Conservation (phyloP, 352 stramenopile genomes). For the Phytopythium montanum region DNA sequence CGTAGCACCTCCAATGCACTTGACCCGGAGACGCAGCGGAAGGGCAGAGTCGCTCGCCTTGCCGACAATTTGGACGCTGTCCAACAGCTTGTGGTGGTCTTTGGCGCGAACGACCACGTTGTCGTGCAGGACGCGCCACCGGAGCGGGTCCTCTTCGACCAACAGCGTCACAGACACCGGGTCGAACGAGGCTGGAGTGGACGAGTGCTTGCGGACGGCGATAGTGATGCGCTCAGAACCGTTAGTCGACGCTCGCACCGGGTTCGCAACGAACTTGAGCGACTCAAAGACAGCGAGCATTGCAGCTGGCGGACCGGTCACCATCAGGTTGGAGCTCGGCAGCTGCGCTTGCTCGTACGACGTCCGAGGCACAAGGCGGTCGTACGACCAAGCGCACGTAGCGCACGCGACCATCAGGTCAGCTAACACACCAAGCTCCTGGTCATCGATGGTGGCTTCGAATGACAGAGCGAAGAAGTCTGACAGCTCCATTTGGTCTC, state of each 20-base stretch:
- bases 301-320: conserved; percentile 13
- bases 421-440: background rate
- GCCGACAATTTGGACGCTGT: background rate
- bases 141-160: background rate
- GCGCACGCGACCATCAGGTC: conserved; percentile 23
- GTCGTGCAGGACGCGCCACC: background rate
- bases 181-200: background rate
- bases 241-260: background rate
- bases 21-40: conserved; percentile 1
- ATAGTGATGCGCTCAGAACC: background rate
- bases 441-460: no score
- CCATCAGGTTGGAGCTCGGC: conserved; percentile 17
- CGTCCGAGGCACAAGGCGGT: conserved; percentile 25
- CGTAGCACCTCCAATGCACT: background rate
- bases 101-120: background rate
- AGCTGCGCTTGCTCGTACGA: conserved; percentile 36
- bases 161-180: background rate
- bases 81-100: background rate
- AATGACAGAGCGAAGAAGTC: background rate
- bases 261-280: conserved; percentile 9
- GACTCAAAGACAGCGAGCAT: conserved; percentile 20
- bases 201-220: background rate
- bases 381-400: conserved; percentile 24
- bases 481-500: background rate
- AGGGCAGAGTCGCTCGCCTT: background rate